phyloP scores from a whole-genome alignment of 805 yeast species.

The Saturnispora quitensis region DNA sequence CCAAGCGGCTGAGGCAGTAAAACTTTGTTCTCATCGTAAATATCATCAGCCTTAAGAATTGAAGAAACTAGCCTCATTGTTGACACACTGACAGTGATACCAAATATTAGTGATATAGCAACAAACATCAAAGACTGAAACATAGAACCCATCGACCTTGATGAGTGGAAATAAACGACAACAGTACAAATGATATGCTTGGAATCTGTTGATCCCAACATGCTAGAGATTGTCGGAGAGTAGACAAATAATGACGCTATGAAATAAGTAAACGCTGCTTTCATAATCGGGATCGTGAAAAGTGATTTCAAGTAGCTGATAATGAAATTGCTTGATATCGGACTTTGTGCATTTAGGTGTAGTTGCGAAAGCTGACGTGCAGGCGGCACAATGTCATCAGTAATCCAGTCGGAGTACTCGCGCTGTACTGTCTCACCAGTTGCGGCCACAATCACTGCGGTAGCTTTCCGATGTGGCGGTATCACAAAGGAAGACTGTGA shows the following conservation, averaged over 20 bases:
- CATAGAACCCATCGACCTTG: conserved; percentile 74
- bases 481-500: conserved; percentile 13
- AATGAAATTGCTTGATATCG: not conserved
- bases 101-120: conserved; percentile 41
- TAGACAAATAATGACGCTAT: conserved; percentile 69
- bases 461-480: conserved; percentile 21
- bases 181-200: conserved; percentile 79
- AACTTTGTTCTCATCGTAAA: not conserved
- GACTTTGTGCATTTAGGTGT: not conserved
- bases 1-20: not conserved
- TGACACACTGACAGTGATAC: conserved; percentile 10
- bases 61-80: conserved; percentile 4
- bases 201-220: conserved; percentile 59
- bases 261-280: conserved; percentile 67
- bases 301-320: conserved; percentile 3
- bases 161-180: conserved; percentile 78
- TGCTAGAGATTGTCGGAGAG: conserved; percentile 36
- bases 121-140: conserved; percentile 63
- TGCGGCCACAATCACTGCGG: conserved; percentile 37
- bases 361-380: conserved; percentile 6
- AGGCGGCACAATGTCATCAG: conserved; percentile 11
- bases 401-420: conserved; percentile 23
- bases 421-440: conserved; percentile 32
- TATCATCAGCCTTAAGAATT: conserved; percentile 1
- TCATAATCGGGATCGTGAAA: conserved; percentile 26